phyloP scores from a whole-genome alignment of 2,329 filamentous ascomycete genomes.

The Pezicula rhizophila region DNA sequence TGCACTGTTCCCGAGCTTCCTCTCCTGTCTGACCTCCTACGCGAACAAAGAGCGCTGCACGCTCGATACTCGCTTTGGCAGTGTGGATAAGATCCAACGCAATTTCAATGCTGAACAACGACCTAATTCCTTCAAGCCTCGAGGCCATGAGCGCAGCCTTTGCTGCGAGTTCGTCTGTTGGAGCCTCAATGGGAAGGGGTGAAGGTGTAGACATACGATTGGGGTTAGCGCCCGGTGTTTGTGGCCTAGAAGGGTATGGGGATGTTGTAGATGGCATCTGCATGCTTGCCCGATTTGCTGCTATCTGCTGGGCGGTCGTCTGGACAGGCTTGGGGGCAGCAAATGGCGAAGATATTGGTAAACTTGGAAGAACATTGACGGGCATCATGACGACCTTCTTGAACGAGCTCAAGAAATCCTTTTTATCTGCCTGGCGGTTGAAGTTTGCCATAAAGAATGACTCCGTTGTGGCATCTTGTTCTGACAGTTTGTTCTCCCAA shows the following conservation, averaged over 20 bases:
- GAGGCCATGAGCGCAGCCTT: constrained; percentile 98
- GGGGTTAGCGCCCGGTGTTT: constrained; percentile 40
- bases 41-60: constrained; percentile 74
- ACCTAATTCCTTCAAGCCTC: constrained; percentile 87
- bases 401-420: constrained; percentile 92
- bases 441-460: constrained; percentile 95
- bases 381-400: constrained; percentile 99
- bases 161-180: constrained; percentile 85
- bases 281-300: constrained; percentile 19
- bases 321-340: constrained; percentile 32
- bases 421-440: constrained; percentile 90
- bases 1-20: constrained; percentile 82
- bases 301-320: constrained; percentile 14
- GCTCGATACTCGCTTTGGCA: constrained; percentile 81
- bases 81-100: constrained; percentile 83
- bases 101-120: constrained; percentile 93
- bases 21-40: constrained; percentile 75
- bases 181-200: constrained; percentile 57
- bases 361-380: constrained; percentile 77
- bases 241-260: constrained; percentile 36
- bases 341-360: constrained; percentile 55
- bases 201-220: constrained; percentile 17
- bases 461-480: constrained; percentile 85
- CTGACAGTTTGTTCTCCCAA: constrained; percentile 89
- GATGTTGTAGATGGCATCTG: constrained; percentile 20